Evolutionary conservation across 768 basidiomycete species (phyloP).

Genomic region (Jaapia argillacea): DNA sequence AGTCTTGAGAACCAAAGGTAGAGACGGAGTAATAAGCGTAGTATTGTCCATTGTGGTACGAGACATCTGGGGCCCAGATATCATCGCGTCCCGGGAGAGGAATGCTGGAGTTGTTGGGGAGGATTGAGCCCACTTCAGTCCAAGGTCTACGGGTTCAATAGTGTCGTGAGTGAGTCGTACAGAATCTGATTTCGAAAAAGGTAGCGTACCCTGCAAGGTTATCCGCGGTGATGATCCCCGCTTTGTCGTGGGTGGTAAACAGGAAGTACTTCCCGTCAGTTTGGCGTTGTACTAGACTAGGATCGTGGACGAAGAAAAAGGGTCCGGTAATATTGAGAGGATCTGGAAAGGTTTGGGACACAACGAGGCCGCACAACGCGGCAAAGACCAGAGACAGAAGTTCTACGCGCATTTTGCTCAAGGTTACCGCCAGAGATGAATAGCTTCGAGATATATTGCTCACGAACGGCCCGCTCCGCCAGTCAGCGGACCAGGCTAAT

Average conservation of each 20-base stretch:
- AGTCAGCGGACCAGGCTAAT: too few relatives aligned
- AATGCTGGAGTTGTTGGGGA: slow-evolving; percentile 9
- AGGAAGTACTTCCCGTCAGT: slow-evolving; percentile 12
- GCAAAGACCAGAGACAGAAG: too few relatives aligned
- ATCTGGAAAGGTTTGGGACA: slow-evolving; percentile 5
- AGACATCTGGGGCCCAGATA: slow-evolving; percentile 17
- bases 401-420: too few relatives aligned
- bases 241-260: slow-evolving; percentile 10
- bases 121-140: slow-evolving; percentile 11
- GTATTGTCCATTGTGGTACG: slow-evolving; percentile 12
- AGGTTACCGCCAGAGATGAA: too few relatives aligned
- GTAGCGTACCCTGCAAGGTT: slow-evolving; percentile 9
- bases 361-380: too few relatives aligned
- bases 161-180: neutral
- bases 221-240: slow-evolving; percentile 9
- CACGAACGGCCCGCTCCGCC: too few relatives aligned
- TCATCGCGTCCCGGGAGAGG: slow-evolving; percentile 9
- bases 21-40: slow-evolving; percentile 15
- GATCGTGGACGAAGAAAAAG: slow-evolving; percentile 8
- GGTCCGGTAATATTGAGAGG: slow-evolving; percentile 5
- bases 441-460: too few relatives aligned
- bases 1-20: slow-evolving; percentile 14
- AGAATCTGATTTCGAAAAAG: neutral
- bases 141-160: slow-evolving; percentile 8
- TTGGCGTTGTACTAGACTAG: slow-evolving; percentile 8